Base-by-base conservation (phyloP, 179 eudicot species). In the Silene vulgaris region DNA sequence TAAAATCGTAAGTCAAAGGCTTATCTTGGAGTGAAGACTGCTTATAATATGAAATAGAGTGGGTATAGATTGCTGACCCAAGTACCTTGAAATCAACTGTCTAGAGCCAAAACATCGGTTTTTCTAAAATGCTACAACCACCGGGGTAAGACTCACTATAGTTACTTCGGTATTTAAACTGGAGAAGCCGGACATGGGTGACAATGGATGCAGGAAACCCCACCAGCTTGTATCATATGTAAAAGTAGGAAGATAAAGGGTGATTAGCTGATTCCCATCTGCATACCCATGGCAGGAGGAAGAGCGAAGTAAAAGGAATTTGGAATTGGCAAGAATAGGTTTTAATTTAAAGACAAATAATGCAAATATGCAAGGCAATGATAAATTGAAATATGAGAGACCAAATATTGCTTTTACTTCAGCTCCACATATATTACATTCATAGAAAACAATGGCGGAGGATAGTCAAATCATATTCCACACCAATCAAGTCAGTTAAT, bases 181-280 rank as follows among this genome's bases (percentile, higher is more conserved):
- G 72, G 26, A 68, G 23, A 65, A 65, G 48, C 70, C 5, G n/a
- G 70, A 68, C 45, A 40, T 8, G 56, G 56, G 72, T 20, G 14
- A 11, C 8, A 40, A 56, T 32, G 21, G 12, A 68, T 40, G 17
- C 7, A 26, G 1, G 14, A 19, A 35, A 37, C 29, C 72, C 72
- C 28, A 45, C n/a, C 0, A 37, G 73, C 59, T 43, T 69, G 73
- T 45, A 43, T 21, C 8, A 23, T 21, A 45, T 69, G 73, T 69
- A 40, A 69, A 20, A 69, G 26, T n/a, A 21, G 59, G 19, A 69
- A 43, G 50, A 67, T 48, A 17, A 43, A 43, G 57, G n/a, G 30
- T 8, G 29, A 11, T 43, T 69, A 45, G 52, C 52, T 9, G 13
- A 45, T 45, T 45, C 17, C 8, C 20, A 40, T 19, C 48, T 40